phyloP scores from a whole-genome alignment of 129 eudicot species.

The Rutidosis leptorrhynchoides region DNA sequence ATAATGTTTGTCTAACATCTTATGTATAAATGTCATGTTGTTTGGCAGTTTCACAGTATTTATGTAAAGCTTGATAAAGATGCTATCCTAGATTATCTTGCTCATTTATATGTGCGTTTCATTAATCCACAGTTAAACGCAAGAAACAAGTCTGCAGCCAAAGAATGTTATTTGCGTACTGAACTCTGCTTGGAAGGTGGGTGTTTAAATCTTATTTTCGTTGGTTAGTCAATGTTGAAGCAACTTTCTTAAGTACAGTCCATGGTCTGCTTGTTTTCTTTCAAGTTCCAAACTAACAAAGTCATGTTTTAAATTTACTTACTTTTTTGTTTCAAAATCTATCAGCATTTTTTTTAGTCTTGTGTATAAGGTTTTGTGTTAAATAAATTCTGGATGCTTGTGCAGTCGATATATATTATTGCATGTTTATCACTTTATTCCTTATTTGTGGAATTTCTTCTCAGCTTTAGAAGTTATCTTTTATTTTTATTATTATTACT shows the following conservation, averaged over 20 bases:
- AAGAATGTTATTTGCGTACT: conserved; percentile 80
- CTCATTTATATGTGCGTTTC: conserved; percentile 9
- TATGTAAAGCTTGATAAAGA: conserved; percentile 17
- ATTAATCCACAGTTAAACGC: conserved; percentile 66
- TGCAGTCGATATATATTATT: conserved; percentile 17
- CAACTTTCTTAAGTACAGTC: conserved; percentile 14
- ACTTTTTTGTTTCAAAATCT: neutral
- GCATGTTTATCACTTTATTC: conserved; percentile 9
- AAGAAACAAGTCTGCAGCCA: conserved; percentile 98
- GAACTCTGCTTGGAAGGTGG: conserved; percentile 90
- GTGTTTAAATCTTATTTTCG: conserved; percentile 14
- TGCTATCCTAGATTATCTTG: conserved; percentile 14
- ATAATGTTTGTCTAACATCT: neutral
- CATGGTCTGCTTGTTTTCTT: conserved; percentile 7
- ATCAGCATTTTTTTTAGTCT: neutral
- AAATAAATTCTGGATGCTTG: conserved; percentile 14
- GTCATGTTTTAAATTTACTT: neutral
- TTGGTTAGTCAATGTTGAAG: conserved; percentile 18
- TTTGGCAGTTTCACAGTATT: neutral
- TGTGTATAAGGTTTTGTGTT: neutral
- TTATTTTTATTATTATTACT: no score
- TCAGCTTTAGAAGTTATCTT: conserved; percentile 1
- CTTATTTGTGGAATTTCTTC: conserved; percentile 14
- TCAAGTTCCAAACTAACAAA: neutral
- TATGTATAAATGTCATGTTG: conserved; percentile 1